Evolutionary conservation across 495 filamentous ascomycete genomes (phyloP), one percentile per base, ranked within the genome.

Genomic region (Podospora pseudopauciseta): DNA sequence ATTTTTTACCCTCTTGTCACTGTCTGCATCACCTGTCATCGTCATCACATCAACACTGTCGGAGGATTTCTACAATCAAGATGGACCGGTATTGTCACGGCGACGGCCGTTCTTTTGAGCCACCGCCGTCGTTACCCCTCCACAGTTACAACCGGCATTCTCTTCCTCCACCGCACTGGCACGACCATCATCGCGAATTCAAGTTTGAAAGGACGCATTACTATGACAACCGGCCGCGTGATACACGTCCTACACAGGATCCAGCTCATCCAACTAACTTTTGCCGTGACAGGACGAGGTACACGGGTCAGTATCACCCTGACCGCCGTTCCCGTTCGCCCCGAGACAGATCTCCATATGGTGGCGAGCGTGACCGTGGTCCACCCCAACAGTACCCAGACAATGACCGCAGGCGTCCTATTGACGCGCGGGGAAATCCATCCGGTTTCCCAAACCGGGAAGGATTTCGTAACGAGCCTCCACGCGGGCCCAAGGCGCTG

Each of bases 401-500:
- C 60, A 77, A 79, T 23, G 81, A 82, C 63, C 80, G 81, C 23
- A 75, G 82, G 16, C 80, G 83, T 60, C 82, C 81, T 19, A 80
- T 80, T 23, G 82, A 84, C 60, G 77, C 81, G 26, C 81, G 87
- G 30, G 76, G 78, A 16, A 87, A 82, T 65, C 74, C 78, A 26
- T 71, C 79, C 16, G 78, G 74, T 5, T 85, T 86, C 65, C 80
- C 81, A 60, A 73, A 82, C 67, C 79, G 87, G 68, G 81, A 86
- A 67, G 70, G 74, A 13, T 85, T 85, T 63, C 78, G 82, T 49
- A 80, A 83, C 59, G 80, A 83, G 34, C 89, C 91, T 0, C 91
- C 91, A 2, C 82, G 89, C 49, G 91, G 87, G 3, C 91, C 91
- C 0, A 91, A 90, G 74, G 90, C 88, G 7, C 73, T 90, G 65